phyloP scores from a whole-genome alignment of 148 eudicot species.

The Silene latifolia region DNA sequence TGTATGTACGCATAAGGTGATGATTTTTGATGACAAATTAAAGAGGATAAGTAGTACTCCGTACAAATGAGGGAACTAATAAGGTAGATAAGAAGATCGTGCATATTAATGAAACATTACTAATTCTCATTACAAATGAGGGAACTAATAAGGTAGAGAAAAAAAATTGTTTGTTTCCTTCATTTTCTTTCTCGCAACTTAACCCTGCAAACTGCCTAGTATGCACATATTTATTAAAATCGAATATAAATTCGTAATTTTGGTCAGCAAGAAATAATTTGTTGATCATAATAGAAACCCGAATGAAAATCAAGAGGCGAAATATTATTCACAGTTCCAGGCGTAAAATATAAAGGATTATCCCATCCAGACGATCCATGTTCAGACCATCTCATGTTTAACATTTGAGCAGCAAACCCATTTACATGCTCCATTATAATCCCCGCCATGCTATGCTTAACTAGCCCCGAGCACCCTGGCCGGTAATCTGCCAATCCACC shows the following conservation, averaged over 20 bases:
- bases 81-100: too few species aligned
- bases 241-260: background rate
- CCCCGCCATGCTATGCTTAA: constrained; percentile 73
- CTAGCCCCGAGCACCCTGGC: constrained; percentile 87
- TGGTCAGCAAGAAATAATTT: background rate
- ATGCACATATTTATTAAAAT: too few species aligned
- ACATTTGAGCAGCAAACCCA: constrained; percentile 54
- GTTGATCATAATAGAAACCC: constrained; percentile 25
- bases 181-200: too few species aligned
- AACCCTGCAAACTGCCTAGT: too few species aligned
- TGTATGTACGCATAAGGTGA: too few species aligned
- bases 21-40: too few species aligned
- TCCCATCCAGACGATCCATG: constrained; percentile 55
- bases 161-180: too few species aligned
- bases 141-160: too few species aligned
- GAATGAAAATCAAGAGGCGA: constrained; percentile 50
- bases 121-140: too few species aligned
- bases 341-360: constrained; percentile 73
- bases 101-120: too few species aligned
- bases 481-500: constrained; percentile 89
- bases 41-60: too few species aligned
- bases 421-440: constrained; percentile 77
- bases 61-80: too few species aligned
- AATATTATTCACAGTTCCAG: constrained; percentile 71
- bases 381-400: constrained; percentile 72